Percentiles rank a stretch among this genome's conserved stretches.
Conservation (phyloP, 345 rosid genomes). For the Eucalyptus tenuipes region DNA sequence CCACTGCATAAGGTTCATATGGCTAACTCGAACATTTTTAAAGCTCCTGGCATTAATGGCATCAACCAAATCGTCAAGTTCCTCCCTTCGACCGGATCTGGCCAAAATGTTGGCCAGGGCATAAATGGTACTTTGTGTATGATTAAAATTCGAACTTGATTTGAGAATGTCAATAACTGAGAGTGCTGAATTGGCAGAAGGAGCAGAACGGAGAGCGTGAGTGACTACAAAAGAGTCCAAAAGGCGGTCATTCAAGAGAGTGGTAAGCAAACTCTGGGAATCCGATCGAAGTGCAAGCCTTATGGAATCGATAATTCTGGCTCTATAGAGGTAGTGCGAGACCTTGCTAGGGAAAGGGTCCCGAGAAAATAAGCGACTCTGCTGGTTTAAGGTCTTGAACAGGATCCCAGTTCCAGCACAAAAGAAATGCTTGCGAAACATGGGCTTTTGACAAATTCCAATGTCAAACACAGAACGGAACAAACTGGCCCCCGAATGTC, state of each 20-base stretch:
- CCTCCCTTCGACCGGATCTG: slow-evolving; percentile 29
- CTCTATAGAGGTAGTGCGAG: slow-evolving; percentile 60
- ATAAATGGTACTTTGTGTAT: slow-evolving; percentile 31
- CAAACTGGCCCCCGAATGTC: neutral
- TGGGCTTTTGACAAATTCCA: neutral
- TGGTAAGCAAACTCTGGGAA: slow-evolving; percentile 9
- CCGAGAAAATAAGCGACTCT: slow-evolving; percentile 42
- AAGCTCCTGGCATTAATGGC: slow-evolving; percentile 37
- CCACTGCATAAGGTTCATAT: slow-evolving; percentile 68
- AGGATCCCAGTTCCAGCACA: neutral
- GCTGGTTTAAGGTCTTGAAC: slow-evolving; percentile 3
- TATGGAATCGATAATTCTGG: slow-evolving; percentile 59
- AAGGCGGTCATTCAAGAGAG: slow-evolving; percentile 39
- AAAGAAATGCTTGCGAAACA: slow-evolving; percentile 20
- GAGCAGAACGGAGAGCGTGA: slow-evolving; percentile 62
- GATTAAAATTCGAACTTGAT: slow-evolving; percentile 18
- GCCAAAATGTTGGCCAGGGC: slow-evolving; percentile 71
- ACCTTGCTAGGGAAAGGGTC: slow-evolving; percentile 70
- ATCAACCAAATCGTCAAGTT: slow-evolving; percentile 37
- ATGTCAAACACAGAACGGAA: neutral
- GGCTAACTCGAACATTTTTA: slow-evolving; percentile 31
- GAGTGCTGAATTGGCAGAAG: slow-evolving; percentile 53
- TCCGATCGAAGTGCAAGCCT: slow-evolving; percentile 64
- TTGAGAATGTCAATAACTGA: slow-evolving; percentile 33
- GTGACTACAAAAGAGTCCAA: slow-evolving; percentile 65